phyloP scores from a whole-genome alignment of 768 basidiomycete genomes.

The Leccinum aurantiacum region DNA sequence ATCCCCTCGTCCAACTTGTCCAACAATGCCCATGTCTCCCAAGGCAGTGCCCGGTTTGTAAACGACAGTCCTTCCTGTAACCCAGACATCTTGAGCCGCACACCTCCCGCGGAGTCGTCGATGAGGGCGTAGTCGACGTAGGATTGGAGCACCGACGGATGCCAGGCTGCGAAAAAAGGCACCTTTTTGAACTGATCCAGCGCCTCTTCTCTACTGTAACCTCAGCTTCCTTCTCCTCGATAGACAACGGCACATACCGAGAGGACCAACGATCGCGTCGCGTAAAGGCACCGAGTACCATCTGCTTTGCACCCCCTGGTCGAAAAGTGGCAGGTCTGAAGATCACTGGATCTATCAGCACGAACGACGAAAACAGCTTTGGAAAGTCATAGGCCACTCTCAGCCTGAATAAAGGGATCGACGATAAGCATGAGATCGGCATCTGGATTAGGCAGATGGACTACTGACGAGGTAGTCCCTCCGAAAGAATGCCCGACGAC shows the following conservation, averaged over 20 bases:
- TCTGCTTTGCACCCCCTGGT: background rate
- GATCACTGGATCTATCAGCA: constrained; percentile 82
- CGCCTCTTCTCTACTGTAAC: constrained; percentile 56
- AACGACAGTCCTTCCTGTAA: constrained; percentile 67
- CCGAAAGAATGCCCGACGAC: constrained; percentile 85
- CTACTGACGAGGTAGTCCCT: constrained; percentile 68
- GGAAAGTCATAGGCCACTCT: constrained; percentile 66
- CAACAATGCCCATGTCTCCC: constrained; percentile 31
- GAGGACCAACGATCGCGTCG: constrained; percentile 67
- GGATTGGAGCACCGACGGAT: constrained; percentile 55
- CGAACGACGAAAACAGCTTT: constrained; percentile 63
- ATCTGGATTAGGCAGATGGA: background rate
- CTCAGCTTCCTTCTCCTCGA: background rate
- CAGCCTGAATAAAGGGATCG: constrained; percentile 38
- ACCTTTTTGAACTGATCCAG: constrained; percentile 43
- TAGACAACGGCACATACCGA: constrained; percentile 37
- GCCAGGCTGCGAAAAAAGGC: constrained; percentile 73
- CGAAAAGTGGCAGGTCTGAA: constrained; percentile 14
- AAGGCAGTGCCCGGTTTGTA: constrained; percentile 37
- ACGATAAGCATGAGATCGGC: background rate
- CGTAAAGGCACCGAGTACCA: constrained; percentile 46
- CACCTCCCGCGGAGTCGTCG: constrained; percentile 36
- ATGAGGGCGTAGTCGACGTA: constrained; percentile 62
- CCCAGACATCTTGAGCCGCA: constrained; percentile 64
- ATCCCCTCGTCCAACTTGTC: constrained; percentile 28